Conservation (phyloP, 257 asterid genomes). For the Solanum gracilifrons region DNA sequence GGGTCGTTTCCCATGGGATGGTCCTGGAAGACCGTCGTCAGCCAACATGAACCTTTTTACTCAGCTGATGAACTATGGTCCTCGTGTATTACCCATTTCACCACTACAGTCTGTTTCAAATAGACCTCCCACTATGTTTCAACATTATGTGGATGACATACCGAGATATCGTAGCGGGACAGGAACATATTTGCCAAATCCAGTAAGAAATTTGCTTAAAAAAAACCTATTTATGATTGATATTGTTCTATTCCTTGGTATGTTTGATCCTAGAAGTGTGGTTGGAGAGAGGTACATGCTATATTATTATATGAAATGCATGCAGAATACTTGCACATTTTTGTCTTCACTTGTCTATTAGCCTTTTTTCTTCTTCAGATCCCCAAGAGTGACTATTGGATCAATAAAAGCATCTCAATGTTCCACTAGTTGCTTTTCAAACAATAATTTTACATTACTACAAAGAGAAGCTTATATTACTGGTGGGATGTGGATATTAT, state of each 20-base stretch:
- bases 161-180: constrained; percentile 93
- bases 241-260: neutral
- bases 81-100: constrained; percentile 54
- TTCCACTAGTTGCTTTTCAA: neutral
- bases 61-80: constrained; percentile 64
- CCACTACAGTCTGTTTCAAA: constrained; percentile 52
- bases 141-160: constrained; percentile 49
- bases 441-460: neutral
- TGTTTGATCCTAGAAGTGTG: neutral
- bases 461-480: neutral
- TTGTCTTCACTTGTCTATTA: neutral
- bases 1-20: constrained; percentile 69
- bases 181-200: constrained; percentile 90
- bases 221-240: neutral
- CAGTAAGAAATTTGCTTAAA: neutral
- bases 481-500: neutral
- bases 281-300: neutral
- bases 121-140: constrained; percentile 63
- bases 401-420: neutral
- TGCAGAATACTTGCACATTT: neutral
- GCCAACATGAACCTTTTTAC: constrained; percentile 46
- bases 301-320: neutral
- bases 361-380: neutral
- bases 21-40: constrained; percentile 64
- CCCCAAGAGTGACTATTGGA: neutral